Evolutionary conservation across 768 basidiomycete genomes (phyloP), one percentile per base, ranked within the genome.

Genomic region (Tulasnella sp.): DNA sequence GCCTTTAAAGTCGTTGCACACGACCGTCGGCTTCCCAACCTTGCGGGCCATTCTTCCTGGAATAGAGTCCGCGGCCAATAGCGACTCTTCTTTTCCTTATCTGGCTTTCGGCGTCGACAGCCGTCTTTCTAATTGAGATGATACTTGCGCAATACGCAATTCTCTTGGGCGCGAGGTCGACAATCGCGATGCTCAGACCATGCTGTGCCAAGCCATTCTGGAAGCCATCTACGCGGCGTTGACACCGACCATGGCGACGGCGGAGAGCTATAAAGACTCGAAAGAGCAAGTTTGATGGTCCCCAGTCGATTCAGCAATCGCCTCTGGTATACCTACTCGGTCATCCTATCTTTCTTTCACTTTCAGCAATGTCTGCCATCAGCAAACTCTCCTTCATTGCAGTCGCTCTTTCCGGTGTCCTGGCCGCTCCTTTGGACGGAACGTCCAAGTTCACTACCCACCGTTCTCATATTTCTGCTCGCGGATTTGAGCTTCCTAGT

Each of bases 401-500:
- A 14, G 49, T 25, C 71, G 71, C 40, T 49, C 71, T 72, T 54
- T 72, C 71, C 36, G 71, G 71, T 3, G 71, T 42, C 8, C 76
- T 77, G 6, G 74, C 45, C 36, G 73, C 73, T 29, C 73, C 73
- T 36, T 75, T 42, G 73, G 52, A 54, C 29, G 54, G 29, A 22
- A 67, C 54, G 17, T 75, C 73, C 73, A 75, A 75, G 37, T 42
- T 58, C 36, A 17, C 64, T 19, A 75, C 73, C 31, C 73, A 75
- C 54, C 45, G 54, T 22, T 31, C 73, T 3, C 73, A n/a, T 40
- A 19, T 58, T 6, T 42, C 29, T 64, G 64, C 73, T 36, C 31
- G 52, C 25, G 73, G 40, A 14, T 5, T 75, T n/a, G 31, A 58
- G 17, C 34, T 75, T 37, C 31, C 45, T 19, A 45, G 34, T 14